A percentile compares a stretch with the other conserved stretches of the same genome.
Conservation (phyloP, 257 asterid genomes). For the Solanum chiquidenum region DNA sequence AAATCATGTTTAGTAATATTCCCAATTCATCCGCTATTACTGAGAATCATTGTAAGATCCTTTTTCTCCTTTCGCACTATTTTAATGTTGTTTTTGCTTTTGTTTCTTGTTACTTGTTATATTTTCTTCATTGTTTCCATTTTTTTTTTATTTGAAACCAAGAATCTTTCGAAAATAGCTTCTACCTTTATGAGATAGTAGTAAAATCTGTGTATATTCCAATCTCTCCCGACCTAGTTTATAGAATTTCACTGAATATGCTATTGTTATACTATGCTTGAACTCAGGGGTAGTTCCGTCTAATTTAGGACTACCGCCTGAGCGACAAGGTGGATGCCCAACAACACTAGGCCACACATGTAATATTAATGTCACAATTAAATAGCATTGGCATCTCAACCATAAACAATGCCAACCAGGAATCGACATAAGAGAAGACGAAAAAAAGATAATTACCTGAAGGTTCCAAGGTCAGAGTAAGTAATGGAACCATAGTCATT, state of each 20-base stretch:
- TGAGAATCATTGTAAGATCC: not conserved
- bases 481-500: slow-evolving; percentile 62
- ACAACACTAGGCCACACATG: not conserved
- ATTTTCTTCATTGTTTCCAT: no score
- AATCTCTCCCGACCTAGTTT: not conserved
- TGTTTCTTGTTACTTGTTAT: no score
- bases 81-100: no score
- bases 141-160: no score
- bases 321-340: not conserved
- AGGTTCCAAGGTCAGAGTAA: slow-evolving; percentile 74
- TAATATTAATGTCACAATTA: not conserved
- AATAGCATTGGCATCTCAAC: not conserved
- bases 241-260: not conserved
- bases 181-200: no score
- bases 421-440: not conserved
- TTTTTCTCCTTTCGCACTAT: not conserved
- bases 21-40: not conserved
- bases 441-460: slow-evolving; percentile 27
- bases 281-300: not conserved
- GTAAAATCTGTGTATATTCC: no score
- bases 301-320: not conserved
- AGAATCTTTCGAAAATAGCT: not conserved
- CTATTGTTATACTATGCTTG: no score
- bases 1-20: not conserved
- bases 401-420: not conserved